These are phyloP conservation scores for Kodamaea suecica DNA, from an alignment of 1,139 yeast species.

Conservation along the genomic window DNA sequence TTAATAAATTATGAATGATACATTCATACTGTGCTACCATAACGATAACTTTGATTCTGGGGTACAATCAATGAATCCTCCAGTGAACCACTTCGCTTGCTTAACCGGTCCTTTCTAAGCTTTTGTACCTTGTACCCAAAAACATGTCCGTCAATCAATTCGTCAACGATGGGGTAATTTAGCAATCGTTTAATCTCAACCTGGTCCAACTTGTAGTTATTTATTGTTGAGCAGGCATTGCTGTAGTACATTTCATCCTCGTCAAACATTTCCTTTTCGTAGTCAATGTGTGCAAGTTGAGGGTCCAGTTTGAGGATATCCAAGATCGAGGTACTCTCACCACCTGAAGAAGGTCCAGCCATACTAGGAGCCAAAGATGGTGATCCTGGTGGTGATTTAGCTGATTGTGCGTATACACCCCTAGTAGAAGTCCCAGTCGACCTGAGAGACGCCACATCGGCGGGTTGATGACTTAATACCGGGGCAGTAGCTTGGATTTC, in stretches of 20 bases:
- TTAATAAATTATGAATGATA: neutral
- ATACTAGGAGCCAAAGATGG: constrained; percentile 23
- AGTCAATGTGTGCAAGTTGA: constrained; percentile 22
- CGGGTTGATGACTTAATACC: constrained; percentile 2
- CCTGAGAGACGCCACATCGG: constrained; percentile 23
- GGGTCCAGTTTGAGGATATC: constrained; percentile 28
- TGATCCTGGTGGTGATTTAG: constrained; percentile 21
- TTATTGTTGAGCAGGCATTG: constrained; percentile 33
- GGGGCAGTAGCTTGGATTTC: constrained; percentile 23
- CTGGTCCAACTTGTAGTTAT: constrained; percentile 42
- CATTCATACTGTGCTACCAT: constrained; percentile 25
- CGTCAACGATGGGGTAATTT: constrained; percentile 48
- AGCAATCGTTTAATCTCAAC: constrained; percentile 32
- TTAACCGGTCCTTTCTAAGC: constrained; percentile 26
- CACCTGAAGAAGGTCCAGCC: constrained; percentile 2
- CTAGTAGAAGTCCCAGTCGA: constrained; percentile 36
- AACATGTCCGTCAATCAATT: constrained; percentile 39
- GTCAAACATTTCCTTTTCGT: constrained; percentile 37
- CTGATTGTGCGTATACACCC: constrained; percentile 32
- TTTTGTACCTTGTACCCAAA: constrained; percentile 45
- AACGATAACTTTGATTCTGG: constrained; percentile 18
- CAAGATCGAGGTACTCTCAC: constrained; percentile 18
- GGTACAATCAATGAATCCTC: constrained; percentile 6
- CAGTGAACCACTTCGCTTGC: neutral
- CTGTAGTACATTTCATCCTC: constrained; percentile 40